A percentile compares a stretch with the other conserved stretches of the same genome.
phyloP scores from a whole-genome alignment of 129 eudicot genomes.

The Gnaphalium uliginosum region DNA sequence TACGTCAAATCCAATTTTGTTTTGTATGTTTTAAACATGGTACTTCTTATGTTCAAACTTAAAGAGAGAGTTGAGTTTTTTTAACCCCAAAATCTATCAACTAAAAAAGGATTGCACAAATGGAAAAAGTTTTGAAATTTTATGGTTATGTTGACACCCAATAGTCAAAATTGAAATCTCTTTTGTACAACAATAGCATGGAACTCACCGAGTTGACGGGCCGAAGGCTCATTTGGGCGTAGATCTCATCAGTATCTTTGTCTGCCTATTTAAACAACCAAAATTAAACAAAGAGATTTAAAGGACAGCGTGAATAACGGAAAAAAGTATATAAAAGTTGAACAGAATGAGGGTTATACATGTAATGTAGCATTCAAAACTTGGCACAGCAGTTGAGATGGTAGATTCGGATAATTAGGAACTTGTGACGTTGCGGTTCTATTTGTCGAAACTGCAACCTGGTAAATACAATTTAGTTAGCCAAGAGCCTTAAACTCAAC shows the following conservation, averaged over 20 bases:
- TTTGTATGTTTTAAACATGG: too few relatives aligned
- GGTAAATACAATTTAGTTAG: constrained; percentile 25
- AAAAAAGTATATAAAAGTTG: background rate
- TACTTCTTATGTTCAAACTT: background rate
- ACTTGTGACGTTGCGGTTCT: constrained; percentile 91
- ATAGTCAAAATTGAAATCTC: constrained; percentile 24
- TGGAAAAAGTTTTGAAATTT: background rate
- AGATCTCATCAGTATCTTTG: constrained; percentile 97
- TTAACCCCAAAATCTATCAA: too few relatives aligned
- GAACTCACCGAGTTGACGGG: constrained; percentile 84
- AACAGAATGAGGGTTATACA: constrained; percentile 43
- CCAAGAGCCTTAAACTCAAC: background rate
- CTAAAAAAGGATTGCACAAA: background rate
- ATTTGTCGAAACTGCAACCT: constrained; percentile 97
- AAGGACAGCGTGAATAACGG: background rate
- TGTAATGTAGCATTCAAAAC: constrained; percentile 94
- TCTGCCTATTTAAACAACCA: constrained; percentile 69
- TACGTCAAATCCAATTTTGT: too few relatives aligned
- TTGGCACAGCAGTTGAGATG: constrained; percentile 93
- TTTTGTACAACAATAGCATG: background rate
- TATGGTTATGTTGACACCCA: constrained; percentile 10
- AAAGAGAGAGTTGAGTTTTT: background rate
- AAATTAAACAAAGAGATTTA: background rate
- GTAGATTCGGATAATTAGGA: constrained; percentile 94
- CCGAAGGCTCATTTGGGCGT: constrained; percentile 99